Evolutionary conservation across 176 grass and related monocot species (phyloP).

Genomic region (Aechmea fasciata): DNA sequence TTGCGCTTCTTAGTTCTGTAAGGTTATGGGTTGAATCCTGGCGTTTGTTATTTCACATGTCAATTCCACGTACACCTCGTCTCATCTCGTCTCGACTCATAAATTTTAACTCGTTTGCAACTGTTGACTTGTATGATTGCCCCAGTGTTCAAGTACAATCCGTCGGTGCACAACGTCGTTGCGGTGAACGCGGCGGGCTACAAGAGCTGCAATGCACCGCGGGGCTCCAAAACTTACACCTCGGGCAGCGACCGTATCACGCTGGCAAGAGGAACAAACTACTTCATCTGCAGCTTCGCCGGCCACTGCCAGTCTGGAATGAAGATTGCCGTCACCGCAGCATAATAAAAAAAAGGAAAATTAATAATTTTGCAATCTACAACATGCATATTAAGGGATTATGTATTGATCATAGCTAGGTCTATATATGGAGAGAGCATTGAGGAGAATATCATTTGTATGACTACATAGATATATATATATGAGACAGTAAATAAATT

Average conservation of each 20-base stretch:
- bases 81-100: too few species aligned
- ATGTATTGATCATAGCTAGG: neutral
- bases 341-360: neutral
- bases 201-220: constrained; percentile 14
- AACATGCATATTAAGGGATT: neutral
- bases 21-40: too few species aligned
- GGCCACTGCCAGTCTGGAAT: constrained; percentile 25
- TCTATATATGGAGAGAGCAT: neutral
- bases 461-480: neutral
- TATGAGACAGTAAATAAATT: too few species aligned
- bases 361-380: neutral
- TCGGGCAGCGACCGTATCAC: constrained; percentile 24
- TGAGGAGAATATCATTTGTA: neutral
- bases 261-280: constrained; percentile 23
- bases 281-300: constrained; percentile 28
- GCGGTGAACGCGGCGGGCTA: constrained; percentile 18
- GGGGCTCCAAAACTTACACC: constrained; percentile 16
- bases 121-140: neutral
- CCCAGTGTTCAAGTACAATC: constrained; percentile 42
- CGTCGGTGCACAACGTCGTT: constrained; percentile 25
- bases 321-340: constrained; percentile 27
- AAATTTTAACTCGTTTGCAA: neutral
- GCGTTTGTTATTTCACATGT: too few species aligned
- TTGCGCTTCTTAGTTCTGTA: neutral
- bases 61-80: too few species aligned